These are phyloP conservation scores for Citrus hindsii DNA, from an alignment of 345 rosid genomes.

Conservation along the genomic window DNA sequence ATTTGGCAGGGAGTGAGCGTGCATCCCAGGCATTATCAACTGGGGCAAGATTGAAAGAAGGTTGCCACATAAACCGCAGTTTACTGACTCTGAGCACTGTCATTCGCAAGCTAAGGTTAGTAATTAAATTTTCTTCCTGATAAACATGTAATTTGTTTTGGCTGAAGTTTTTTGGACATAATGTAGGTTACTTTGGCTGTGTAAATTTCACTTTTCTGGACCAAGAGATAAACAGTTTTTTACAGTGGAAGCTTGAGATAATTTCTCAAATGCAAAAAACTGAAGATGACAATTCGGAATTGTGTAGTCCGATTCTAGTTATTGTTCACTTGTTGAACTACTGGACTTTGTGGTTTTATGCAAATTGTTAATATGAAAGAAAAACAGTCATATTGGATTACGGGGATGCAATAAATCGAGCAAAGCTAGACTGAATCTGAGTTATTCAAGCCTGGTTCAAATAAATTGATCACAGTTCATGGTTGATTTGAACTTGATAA, in stretches of 20 bases:
- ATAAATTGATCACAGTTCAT: neutral
- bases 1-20: conserved; percentile 97
- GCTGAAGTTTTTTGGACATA: neutral
- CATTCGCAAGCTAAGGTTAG: conserved; percentile 91
- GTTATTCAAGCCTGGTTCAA: neutral
- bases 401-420: neutral
- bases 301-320: neutral
- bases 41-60: conserved; percentile 92
- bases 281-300: neutral
- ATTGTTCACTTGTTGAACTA: neutral
- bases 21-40: conserved; percentile 91
- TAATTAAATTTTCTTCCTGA: neutral
- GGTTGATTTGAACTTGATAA: neutral
- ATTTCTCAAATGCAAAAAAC: neutral
- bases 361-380: neutral
- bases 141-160: neutral
- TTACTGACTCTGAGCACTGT: conserved; percentile 92
- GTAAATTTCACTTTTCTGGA: neutral
- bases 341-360: neutral
- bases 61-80: conserved; percentile 97
- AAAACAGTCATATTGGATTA: neutral
- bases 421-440: neutral
- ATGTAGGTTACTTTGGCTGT: neutral
- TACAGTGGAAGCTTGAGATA: neutral
- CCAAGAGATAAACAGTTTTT: neutral